Conservation (phyloP, 1,284 basidiomycete species). For the Sporisorium sorghi region DNA sequence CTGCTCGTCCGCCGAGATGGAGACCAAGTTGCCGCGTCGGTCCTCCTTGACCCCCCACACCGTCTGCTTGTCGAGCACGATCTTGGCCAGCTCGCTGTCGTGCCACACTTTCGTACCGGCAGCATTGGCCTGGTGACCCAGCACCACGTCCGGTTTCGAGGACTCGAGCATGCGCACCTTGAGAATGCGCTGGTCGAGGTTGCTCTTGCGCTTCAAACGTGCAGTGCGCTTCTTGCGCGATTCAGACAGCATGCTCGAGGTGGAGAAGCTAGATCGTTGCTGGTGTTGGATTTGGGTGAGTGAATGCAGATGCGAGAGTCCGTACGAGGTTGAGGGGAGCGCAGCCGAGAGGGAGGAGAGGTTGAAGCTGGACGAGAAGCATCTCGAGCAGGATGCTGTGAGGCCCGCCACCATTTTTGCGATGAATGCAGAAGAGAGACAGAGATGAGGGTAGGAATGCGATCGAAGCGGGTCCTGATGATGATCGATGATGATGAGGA, state of each 20-base stretch:
- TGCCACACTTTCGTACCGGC: constrained; percentile 62
- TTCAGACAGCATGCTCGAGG: constrained; percentile 42
- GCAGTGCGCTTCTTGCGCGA: constrained; percentile 55
- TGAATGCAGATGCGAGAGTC: constrained; percentile 10
- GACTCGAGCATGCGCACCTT: constrained; percentile 69
- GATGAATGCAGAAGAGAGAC: background rate
- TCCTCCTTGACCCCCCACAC: constrained; percentile 66
- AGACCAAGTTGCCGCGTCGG: constrained; percentile 59
- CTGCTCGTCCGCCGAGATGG: constrained; percentile 17
- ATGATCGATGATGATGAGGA: constrained; percentile 14
- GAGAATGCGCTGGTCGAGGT: constrained; percentile 66
- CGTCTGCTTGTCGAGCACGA: constrained; percentile 60
- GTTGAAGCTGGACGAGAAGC: constrained; percentile 23
- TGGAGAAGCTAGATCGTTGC: constrained; percentile 39
- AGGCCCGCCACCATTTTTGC: constrained; percentile 29
- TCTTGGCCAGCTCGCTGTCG: constrained; percentile 54
- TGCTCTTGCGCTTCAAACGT: constrained; percentile 64
- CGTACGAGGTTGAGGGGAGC: constrained; percentile 37
- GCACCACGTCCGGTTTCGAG: constrained; percentile 76
- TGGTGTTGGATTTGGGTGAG: constrained; percentile 9
- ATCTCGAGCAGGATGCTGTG: constrained; percentile 36
- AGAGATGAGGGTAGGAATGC: background rate
- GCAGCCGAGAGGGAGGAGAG: constrained; percentile 32
- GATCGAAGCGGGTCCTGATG: no score
- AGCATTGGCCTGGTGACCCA: constrained; percentile 75